Conservation (phyloP, 208 protist genomes). For the Tritrichomonas musculus region DNA sequence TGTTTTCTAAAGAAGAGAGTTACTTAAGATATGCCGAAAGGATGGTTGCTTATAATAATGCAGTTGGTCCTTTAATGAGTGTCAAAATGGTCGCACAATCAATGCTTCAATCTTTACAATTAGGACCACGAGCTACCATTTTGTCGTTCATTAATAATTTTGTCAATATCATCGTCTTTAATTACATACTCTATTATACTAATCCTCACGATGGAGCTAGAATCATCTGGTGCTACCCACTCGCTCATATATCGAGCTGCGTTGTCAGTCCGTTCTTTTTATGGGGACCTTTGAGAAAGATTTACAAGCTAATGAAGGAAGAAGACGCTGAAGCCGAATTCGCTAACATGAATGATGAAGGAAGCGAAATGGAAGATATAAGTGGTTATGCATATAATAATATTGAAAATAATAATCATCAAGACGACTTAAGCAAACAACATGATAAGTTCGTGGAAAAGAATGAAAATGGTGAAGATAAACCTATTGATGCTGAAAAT, state of each 20-base stretch:
- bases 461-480: too few relatives aligned
- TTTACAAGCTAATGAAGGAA: background rate
- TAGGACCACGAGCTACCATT: background rate
- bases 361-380: too few relatives aligned
- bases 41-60: background rate
- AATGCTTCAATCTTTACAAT: background rate
- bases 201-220: background rate
- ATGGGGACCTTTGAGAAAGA: background rate
- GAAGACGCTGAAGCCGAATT: too few relatives aligned
- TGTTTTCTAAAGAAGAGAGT: background rate
- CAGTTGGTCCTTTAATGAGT: background rate
- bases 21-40: background rate
- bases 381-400: too few relatives aligned
- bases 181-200: background rate
- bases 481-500: too few relatives aligned
- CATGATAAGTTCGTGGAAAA: too few relatives aligned
- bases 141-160: background rate
- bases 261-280: background rate
- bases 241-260: background rate
- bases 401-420: too few relatives aligned
- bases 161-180: background rate
- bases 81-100: background rate
- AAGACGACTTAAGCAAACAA: too few relatives aligned
- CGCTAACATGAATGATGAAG: too few relatives aligned
- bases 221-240: background rate